Conservation (phyloP, 495 filamentous ascomycete species). For the Aspergillus conjunctus region DNA sequence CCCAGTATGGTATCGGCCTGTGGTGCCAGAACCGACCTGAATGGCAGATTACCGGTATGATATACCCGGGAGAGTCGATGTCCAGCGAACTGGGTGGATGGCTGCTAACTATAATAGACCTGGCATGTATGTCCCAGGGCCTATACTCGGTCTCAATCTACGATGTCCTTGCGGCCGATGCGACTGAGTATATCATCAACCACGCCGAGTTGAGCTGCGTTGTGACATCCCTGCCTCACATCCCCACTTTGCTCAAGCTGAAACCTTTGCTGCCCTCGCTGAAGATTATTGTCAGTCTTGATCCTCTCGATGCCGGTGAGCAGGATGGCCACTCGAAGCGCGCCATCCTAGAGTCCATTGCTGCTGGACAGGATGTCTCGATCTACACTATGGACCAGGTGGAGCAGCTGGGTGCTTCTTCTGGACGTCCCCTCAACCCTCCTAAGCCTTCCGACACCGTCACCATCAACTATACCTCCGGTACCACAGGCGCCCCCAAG, state of each 20-base stretch:
- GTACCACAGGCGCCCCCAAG: slow-evolving; percentile 93
- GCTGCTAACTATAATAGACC: slow-evolving; percentile 54
- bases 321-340: slow-evolving; percentile 74
- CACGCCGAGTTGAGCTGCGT: slow-evolving; percentile 78
- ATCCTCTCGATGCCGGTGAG: slow-evolving; percentile 83
- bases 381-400: slow-evolving; percentile 78
- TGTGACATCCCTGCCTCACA: slow-evolving; percentile 78
- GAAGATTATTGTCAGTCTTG: slow-evolving; percentile 87
- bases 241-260: slow-evolving; percentile 83
- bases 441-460: slow-evolving; percentile 76
- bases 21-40: slow-evolving; percentile 97
- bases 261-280: slow-evolving; percentile 75
- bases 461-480: slow-evolving; percentile 98
- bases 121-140: slow-evolving; percentile 86
- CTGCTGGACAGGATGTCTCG: slow-evolving; percentile 67
- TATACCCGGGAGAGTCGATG: background rate
- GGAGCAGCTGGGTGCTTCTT: slow-evolving; percentile 73
- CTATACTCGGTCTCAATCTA: slow-evolving; percentile 93
- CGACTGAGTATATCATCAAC: slow-evolving; percentile 94
- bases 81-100: background rate
- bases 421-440: slow-evolving; percentile 64
- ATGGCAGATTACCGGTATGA: slow-evolving; percentile 89
- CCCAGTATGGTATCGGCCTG: slow-evolving; percentile 83
- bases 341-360: slow-evolving; percentile 72
- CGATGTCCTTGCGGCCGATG: slow-evolving; percentile 88